Base-by-base conservation (phyloP, 139 green algal genomes). In the Mychonastes homosphaera region DNA sequence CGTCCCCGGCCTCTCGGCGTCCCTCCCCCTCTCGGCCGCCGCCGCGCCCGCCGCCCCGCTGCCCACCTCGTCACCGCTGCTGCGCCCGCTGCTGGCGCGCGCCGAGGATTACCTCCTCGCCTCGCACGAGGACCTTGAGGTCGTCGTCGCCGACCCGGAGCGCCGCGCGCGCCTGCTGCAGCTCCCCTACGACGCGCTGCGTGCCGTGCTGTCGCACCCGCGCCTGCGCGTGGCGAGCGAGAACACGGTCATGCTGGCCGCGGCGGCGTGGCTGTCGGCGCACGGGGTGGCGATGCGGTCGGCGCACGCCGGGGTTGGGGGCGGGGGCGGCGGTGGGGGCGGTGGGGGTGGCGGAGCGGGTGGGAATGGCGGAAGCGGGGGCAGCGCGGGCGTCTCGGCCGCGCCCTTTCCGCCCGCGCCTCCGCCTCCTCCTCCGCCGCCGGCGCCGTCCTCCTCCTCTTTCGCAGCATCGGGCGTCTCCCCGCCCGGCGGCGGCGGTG, bases 151-250 rank as follows among this genome's bases (percentile, higher is more conserved):
- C 51, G 44, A 4, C 8, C 5, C 28, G 5, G 28, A 43, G 13
- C 30, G 51, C 30, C 8, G 27, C 7, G 26, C 23, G 27, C 27
- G 18, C 8, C 32, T 58, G 30, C 51, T 58, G 51, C 51, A 33
- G 51, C 51, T 58, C 19, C 51, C 51, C 26, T 58, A 45, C 16
- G 51, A 58, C 26, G 51, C 51, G 4, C 30, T 58, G 28, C 29
- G 30, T 10, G 30, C 30, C 32, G 13, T 58, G 5, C 51, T 58
- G 4, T 29, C 27, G 27, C 51, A 58, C 28, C 51, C 51, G 13
- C 32, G 7, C 6, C 32, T 58, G 51, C 21, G 51, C 10, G 51
- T 58, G 26, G 51, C 51, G 6, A 33, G 16, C 21, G 51, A 58
- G 44, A 58, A 58, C 51, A 58, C 51, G 15, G 51, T 21, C 5